Percentiles rank a stretch among this genome's conserved stretches.
Conservation (phyloP, 2,329 filamentous ascomycete species). For the Tolypocladium guangdongense region DNA sequence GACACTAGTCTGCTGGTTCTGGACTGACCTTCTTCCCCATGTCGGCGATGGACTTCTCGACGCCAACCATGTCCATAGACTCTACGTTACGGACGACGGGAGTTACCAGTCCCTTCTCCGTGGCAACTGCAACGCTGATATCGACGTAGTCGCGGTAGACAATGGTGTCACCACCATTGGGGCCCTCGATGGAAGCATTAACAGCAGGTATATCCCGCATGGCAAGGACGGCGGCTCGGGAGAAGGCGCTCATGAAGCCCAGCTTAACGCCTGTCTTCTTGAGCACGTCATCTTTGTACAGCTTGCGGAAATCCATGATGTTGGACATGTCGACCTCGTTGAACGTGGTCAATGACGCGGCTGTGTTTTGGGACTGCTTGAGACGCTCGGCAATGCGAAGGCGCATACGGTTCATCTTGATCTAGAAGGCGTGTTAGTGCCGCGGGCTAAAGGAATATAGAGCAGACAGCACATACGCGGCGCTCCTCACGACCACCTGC, state of each 20-base stretch:
- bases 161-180: constrained; percentile 90
- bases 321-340: constrained; percentile 99
- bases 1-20: neutral
- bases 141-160: constrained; percentile 98
- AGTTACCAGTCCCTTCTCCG: constrained; percentile 93
- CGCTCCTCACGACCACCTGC: constrained; percentile 75
- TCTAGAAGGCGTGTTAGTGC: constrained; percentile 38
- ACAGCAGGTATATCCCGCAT: constrained; percentile 93
- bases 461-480: constrained; percentile 47
- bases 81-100: constrained; percentile 94
- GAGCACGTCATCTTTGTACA: constrained; percentile 92
- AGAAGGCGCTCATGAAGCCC: constrained; percentile 99
- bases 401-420: constrained; percentile 99
- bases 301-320: constrained; percentile 91
- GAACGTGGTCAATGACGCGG: constrained; percentile 93
- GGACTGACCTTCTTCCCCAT: constrained; percentile 77
- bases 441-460: neutral
- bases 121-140: constrained; percentile 92
- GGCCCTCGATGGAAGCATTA: constrained; percentile 94
- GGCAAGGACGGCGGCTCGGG: constrained; percentile 76
- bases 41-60: constrained; percentile 85
- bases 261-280: constrained; percentile 97
- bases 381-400: constrained; percentile 92
- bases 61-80: constrained; percentile 73
- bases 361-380: constrained; percentile 98